These are phyloP conservation scores for Oldenlandia corymbosa DNA, from an alignment of 257 asterid genomes.

Conservation along the genomic window DNA sequence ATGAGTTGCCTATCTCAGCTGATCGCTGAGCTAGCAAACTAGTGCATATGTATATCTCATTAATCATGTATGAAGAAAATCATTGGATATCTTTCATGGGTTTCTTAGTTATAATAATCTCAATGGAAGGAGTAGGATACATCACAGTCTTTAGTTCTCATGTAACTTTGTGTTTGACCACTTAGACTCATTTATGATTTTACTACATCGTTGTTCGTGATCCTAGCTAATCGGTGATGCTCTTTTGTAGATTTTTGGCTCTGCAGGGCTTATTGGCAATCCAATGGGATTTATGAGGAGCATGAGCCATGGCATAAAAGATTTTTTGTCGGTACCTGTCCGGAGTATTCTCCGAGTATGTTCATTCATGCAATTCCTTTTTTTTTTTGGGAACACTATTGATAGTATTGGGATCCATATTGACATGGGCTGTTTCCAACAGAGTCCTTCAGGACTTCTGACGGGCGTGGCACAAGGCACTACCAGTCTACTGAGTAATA, in stretches of 20 bases:
- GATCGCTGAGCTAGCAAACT: background rate
- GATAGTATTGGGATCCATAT: no score
- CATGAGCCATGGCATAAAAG: slow-evolving; percentile 88
- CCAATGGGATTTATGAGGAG: slow-evolving; percentile 96
- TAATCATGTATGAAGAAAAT: background rate
- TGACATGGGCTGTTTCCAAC: slow-evolving; percentile 28
- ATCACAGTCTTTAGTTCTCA: slow-evolving; percentile 3
- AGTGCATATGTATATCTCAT: background rate
- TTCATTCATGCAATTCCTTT: no score
- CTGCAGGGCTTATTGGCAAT: slow-evolving; percentile 96
- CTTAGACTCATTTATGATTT: background rate
- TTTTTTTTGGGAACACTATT: no score
- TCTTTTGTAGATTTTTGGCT: slow-evolving; percentile 76
- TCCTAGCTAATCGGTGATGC: background rate
- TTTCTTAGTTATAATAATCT: background rate
- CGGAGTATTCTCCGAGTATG: slow-evolving; percentile 78
- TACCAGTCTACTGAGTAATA: slow-evolving; percentile 87
- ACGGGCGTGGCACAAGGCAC: slow-evolving; percentile 98
- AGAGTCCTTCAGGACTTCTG: slow-evolving; percentile 91
- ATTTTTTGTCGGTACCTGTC: slow-evolving; percentile 83
- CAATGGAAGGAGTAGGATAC: background rate
- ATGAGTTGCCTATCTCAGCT: background rate
- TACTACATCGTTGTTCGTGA: background rate
- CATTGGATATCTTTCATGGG: background rate
- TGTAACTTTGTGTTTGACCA: background rate